These are phyloP conservation scores for Mortierella hygrophila DNA, from an alignment of 192 early-diverging fungal genomes.

Conservation along the genomic window DNA sequence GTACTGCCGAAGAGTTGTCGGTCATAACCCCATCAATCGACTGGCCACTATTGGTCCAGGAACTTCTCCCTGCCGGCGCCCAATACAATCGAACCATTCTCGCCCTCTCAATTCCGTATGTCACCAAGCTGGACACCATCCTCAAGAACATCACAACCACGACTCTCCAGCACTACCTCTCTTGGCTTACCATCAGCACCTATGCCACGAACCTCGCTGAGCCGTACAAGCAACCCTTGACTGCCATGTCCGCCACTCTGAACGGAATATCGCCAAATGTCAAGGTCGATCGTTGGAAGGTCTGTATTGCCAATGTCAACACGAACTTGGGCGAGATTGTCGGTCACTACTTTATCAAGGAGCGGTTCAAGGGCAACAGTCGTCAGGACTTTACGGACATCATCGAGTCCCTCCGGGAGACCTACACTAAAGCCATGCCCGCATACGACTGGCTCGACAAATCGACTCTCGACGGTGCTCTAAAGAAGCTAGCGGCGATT, in stretches of 20 bases:
- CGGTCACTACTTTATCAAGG: slow-evolving; percentile 60
- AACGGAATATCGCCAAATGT: slow-evolving; percentile 37
- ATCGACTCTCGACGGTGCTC: slow-evolving; percentile 49
- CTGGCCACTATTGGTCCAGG: slow-evolving; percentile 56
- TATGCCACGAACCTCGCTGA: slow-evolving; percentile 54
- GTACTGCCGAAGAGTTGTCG: slow-evolving; percentile 20
- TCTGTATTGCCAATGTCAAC: slow-evolving; percentile 50
- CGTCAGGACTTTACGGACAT: slow-evolving; percentile 54
- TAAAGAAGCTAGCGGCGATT: slow-evolving; percentile 60
- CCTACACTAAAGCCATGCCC: slow-evolving; percentile 51
- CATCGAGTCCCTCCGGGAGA: slow-evolving; percentile 48
- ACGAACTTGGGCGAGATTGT: slow-evolving; percentile 48
- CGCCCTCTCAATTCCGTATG: slow-evolving; percentile 31
- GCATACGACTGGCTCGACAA: slow-evolving; percentile 61
- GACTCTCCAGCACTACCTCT: slow-evolving; percentile 62
- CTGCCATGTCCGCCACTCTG: slow-evolving; percentile 12
- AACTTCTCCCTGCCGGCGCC: slow-evolving; percentile 21
- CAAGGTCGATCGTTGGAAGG: slow-evolving; percentile 37
- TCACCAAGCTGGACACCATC: slow-evolving; percentile 25
- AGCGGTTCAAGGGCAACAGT: slow-evolving; percentile 45
- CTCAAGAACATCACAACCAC: slow-evolving; percentile 14
- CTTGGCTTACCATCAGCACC: slow-evolving; percentile 56
- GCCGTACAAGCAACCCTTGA: slow-evolving; percentile 46
- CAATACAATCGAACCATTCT: slow-evolving; percentile 35
- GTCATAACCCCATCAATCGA: slow-evolving; percentile 37